Base-by-base conservation (phyloP, 2,329 filamentous ascomycete genomes). In the Fusarium domesticum region DNA sequence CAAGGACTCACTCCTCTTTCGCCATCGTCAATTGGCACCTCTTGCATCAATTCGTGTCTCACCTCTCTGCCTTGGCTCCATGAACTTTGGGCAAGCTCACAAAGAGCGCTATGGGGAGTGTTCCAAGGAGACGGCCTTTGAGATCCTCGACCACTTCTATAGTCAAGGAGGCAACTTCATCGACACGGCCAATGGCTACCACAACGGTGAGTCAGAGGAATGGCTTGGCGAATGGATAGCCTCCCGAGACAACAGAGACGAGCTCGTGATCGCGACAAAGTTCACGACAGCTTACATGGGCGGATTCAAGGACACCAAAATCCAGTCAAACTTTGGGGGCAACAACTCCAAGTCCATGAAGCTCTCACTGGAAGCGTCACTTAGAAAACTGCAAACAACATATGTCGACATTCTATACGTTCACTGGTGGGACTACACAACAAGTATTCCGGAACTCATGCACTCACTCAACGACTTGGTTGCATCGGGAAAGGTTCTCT, bases 161-260 rank as follows among this genome's bases (percentile, higher is more conserved):
- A 67, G 69, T 11, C 64, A 71, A 1, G 80, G 79, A 3, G 80
- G 80, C 3, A 83, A 83, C 63, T 82, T 83, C 60, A 79, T 84
- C 55, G 80, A 84, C 57, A 83, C 77, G 1, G 53, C 73, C 25
- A 74, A 70, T 61, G 69, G 68, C 51, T 78, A 78, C 57, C 70
- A 78, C 49, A 47, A 67, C 37, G 74, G 73, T 45, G 65, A 79
- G 48, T 78, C 75, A 0, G 76, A 79, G 45, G 53, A 49, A n/a
- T 74, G 71, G 67, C 58, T 79, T 28, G 76, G 76, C 6, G 72
- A 78, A 48, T 79, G 74, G 72, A 71, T 77, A 68, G 45, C 59
- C 3, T 33, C 53, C 4, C 67, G 70, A 14, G 58, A 64, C 7
- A 71, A 71, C 45, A 66, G 77, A 2, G 73, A 76, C 50, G 60